These are phyloP conservation scores for Daedaleopsis nitida DNA, from an alignment of 768 basidiomycete species.

Conservation along the genomic window DNA sequence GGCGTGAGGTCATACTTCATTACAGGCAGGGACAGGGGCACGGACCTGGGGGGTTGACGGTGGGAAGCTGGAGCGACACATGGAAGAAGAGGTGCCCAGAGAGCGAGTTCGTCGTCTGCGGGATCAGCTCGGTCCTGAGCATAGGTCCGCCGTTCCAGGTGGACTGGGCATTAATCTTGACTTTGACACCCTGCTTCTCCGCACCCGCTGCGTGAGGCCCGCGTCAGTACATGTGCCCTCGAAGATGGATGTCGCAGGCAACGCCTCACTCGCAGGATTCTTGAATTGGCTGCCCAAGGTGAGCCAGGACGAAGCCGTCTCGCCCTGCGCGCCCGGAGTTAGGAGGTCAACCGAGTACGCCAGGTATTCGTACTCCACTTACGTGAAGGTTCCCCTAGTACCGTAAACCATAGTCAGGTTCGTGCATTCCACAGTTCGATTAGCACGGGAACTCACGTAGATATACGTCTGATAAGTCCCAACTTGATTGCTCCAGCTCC, in stretches of 20 bases:
- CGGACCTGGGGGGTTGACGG: conserved; percentile 24
- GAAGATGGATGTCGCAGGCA: no score
- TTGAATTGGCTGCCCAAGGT: conserved; percentile 29
- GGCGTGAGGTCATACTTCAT: background rate
- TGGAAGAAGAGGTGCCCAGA: conserved; percentile 25
- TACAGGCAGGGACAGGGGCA: background rate
- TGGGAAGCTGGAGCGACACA: conserved; percentile 25
- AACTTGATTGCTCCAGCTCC: conserved; percentile 36
- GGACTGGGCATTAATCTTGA: conserved; percentile 28
- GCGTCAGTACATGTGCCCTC: background rate
- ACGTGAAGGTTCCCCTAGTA: conserved; percentile 22
- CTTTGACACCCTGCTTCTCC: conserved; percentile 35
- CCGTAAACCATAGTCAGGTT: conserved; percentile 5
- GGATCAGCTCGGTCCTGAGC: conserved; percentile 36
- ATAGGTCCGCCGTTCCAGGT: conserved; percentile 35
- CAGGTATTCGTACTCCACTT: background rate
- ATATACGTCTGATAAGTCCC: conserved; percentile 36
- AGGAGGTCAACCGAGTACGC: background rate
- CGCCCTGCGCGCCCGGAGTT: conserved; percentile 10
- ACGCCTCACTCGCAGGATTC: conserved; percentile 31
- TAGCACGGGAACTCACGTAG: conserved; percentile 24
- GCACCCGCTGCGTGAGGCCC: conserved; percentile 20
- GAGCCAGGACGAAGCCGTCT: conserved; percentile 25
- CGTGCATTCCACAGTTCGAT: conserved; percentile 4
- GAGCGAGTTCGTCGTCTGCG: conserved; percentile 34